A percentile compares a stretch with the other conserved stretches of the same genome.
Conservation (phyloP, 2,329 filamentous ascomycete species). For the Paecilomyces niveus region DNA sequence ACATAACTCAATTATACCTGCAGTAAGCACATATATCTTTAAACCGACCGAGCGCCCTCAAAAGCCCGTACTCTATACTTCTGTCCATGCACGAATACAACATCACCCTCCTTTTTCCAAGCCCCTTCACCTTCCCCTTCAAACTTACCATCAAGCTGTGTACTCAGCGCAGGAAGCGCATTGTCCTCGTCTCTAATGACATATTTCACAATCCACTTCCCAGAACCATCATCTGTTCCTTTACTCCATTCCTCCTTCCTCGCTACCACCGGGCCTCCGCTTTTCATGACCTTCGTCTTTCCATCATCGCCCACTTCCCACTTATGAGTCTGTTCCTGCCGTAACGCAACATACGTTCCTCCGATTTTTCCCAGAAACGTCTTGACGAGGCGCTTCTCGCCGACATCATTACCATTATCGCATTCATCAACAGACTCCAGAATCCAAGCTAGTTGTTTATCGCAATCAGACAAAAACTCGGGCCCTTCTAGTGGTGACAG, state of each 20-base stretch:
- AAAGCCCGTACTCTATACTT: not conserved
- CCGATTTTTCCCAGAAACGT: not conserved
- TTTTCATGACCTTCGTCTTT: not conserved
- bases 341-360: not conserved
- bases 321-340: not conserved
- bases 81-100: not conserved
- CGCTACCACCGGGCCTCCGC: not conserved
- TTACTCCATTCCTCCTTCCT: not conserved
- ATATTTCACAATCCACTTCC: not conserved
- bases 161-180: not conserved
- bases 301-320: not conserved
- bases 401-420: not conserved
- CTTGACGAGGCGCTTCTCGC: not conserved
- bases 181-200: not conserved
- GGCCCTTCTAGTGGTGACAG: not conserved
- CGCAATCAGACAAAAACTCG: not conserved
- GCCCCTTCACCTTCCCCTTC: not conserved
- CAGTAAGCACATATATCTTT: not conserved
- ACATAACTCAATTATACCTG: not conserved
- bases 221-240: not conserved
- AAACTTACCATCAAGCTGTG: not conserved
- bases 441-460: not conserved
- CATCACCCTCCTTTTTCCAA: not conserved
- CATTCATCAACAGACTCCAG: not conserved
- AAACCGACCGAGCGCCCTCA: not conserved